phyloP scores from a whole-genome alignment of 345 rosid species.

The Arabis hirsuta region DNA sequence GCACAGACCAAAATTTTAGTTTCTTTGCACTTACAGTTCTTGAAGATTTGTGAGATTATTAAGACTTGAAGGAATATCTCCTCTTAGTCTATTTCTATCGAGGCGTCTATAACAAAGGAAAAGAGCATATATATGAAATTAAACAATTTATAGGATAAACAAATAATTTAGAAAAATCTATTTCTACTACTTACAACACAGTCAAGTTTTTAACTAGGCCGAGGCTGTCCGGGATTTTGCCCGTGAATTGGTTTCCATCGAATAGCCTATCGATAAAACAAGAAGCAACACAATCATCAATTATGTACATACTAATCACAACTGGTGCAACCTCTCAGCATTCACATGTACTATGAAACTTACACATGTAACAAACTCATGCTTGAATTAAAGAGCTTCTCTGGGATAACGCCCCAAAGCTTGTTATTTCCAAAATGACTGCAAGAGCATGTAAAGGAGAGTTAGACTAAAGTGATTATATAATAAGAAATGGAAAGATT shows the following conservation, averaged over 20 bases:
- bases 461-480: constrained; percentile 17
- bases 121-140: constrained; percentile 5
- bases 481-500: constrained; percentile 5
- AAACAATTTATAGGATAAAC: neutral
- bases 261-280: constrained; percentile 59
- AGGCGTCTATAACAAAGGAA: constrained; percentile 64
- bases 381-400: constrained; percentile 61
- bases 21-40: constrained; percentile 61
- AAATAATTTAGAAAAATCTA: neutral
- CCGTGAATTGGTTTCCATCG: constrained; percentile 66
- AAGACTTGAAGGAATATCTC: constrained; percentile 60
- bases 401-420: constrained; percentile 70
- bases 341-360: constrained; percentile 37
- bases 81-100: constrained; percentile 62
- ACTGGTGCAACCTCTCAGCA: neutral
- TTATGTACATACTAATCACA: neutral
- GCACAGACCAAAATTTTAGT: neutral
- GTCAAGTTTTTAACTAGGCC: constrained; percentile 59
- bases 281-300: neutral
- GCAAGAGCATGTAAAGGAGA: constrained; percentile 13
- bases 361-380: constrained; percentile 84
- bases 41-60: constrained; percentile 55
- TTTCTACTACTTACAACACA: constrained; percentile 67
- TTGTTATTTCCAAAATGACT: constrained; percentile 81
- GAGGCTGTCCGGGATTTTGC: constrained; percentile 65